Evolutionary conservation across 2,329 filamentous ascomycete species (phyloP), one percentile per base, ranked within the genome.

Genomic region (Niveomyces coronatus): DNA sequence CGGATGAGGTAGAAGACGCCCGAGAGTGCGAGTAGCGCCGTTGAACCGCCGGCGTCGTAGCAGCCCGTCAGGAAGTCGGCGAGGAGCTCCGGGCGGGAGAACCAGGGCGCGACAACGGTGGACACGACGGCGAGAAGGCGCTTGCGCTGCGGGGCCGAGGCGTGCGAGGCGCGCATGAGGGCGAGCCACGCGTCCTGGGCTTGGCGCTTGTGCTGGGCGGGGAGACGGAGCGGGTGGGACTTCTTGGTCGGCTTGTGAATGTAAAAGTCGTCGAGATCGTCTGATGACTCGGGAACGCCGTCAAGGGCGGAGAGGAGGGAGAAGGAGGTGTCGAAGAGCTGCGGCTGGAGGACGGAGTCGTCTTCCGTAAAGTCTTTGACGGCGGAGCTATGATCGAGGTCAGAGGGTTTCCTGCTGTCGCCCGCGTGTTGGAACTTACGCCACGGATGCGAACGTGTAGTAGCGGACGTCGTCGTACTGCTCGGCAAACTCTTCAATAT

Each of bases 1-100:
- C 85, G 80, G 49, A 98, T 96, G 37, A 98, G 74, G 56, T 94
- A 91, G 64, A 94, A 98, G 31, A 98, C 79, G 36, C 91, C 91
- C 1, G 85, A 93, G 1, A 98, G 69, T 2, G 93, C 87, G 15
- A 95, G 72, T 4, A 98, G 70, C 4, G 91, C 89, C 33, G 80
- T 86, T 11, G 86, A 82, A 31, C 91, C 91, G 36, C 89, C 87
- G 7, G 79, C 67, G 51, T 95, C 74, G 64, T 94, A 96, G 20
- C 81, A 93, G 61, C 91, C 85, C n/a, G 87, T 94, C 39, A 98
- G 65, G 59, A 96, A 98, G 63, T 98, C 91, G 70, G 94, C 87
- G 23, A 98, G 71, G 28, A 94, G 70, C 53, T 96, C 89, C 2
- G 87, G 82, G 44, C 86, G 84, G 33, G 70, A 73, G 60, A 96